Base-by-base conservation (phyloP, 768 basidiomycete species). In the Pleurotus platypus region DNA sequence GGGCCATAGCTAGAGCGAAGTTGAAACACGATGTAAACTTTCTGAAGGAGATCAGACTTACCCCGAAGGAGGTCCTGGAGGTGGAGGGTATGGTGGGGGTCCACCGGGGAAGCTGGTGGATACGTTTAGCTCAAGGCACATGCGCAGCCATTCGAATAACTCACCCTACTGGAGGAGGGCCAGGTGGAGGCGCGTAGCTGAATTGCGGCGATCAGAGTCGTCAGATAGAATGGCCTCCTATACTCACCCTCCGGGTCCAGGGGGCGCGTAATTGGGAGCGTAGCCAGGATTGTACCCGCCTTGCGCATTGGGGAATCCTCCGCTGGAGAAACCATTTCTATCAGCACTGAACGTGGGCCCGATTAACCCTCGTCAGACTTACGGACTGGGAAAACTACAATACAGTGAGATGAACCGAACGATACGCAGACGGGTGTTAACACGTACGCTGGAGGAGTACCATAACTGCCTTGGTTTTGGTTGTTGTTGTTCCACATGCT, bases 211-310 rank as follows among this genome's bases (percentile, higher is more conserved):
- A 37, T 39, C 38, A 48, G 40, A 12, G 26, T 15, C 13, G 13
- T 30, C 16, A 30, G 40, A 38, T 20, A 18, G 16, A 46, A 37
- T 27, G 4, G 22, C 4, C 15, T 27, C 12, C 12, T 27, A 40
- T 27, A 59, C 57, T 39, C 24, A 58, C 60, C 56, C 51, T 46
- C 57, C 57, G 12, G 51, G 37, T 13, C 57, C 59, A 46, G 57
- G 49, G 11, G 67, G 45, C 0, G 60, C 63, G 50, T 70, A 72
- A 6, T 73, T 68, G 24, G 78, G 74, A 12, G 72, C 65, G 58
- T 80, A 80, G n/a, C 73, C 68, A 12, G 76, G 72, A 61, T 66
- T 72, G 58, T 73, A 75, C 4, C 74, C 76, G 22, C 66, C 45
- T 38, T 67, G 60, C 45, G 64, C 62, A 4, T 27, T 56, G 22